A percentile compares a stretch with the other conserved stretches of the same genome.
phyloP scores from a whole-genome alignment of 345 rosid species.

The Rubroshorea leprosula region DNA sequence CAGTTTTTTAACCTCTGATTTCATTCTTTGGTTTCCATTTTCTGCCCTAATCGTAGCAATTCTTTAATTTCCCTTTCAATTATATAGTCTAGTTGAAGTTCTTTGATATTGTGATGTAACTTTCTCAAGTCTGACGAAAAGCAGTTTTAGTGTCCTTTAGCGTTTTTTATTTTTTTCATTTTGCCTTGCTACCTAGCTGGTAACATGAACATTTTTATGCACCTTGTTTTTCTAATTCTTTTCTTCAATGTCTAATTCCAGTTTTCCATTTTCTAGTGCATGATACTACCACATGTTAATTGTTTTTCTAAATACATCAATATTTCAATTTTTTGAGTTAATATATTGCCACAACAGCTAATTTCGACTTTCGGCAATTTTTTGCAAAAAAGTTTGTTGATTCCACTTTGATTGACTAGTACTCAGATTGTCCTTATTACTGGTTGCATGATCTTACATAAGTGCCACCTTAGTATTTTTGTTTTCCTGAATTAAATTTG shows the following conservation, averaged over 20 bases:
- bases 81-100: too few relatives aligned
- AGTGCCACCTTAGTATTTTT: neutral
- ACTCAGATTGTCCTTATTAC: neutral
- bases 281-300: neutral
- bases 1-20: too few relatives aligned
- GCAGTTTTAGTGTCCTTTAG: neutral
- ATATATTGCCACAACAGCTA: too few relatives aligned
- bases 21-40: too few relatives aligned
- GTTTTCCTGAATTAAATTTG: constrained; percentile 11
- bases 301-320: neutral
- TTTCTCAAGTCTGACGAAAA: too few relatives aligned
- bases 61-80: too few relatives aligned
- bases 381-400: too few relatives aligned
- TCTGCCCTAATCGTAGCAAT: too few relatives aligned
- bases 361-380: constrained; percentile 1
- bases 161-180: neutral
- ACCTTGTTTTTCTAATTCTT: neutral
- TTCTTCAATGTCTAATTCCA: constrained; percentile 1
- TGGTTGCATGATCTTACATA: constrained; percentile 2
- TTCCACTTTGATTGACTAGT: neutral
- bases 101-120: too few relatives aligned
- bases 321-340: too few relatives aligned
- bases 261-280: constrained; percentile 12
- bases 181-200: neutral
- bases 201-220: neutral